These are phyloP conservation scores for Heliosperma pusillum DNA, from an alignment of 148 eudicot genomes.

Conservation along the genomic window DNA sequence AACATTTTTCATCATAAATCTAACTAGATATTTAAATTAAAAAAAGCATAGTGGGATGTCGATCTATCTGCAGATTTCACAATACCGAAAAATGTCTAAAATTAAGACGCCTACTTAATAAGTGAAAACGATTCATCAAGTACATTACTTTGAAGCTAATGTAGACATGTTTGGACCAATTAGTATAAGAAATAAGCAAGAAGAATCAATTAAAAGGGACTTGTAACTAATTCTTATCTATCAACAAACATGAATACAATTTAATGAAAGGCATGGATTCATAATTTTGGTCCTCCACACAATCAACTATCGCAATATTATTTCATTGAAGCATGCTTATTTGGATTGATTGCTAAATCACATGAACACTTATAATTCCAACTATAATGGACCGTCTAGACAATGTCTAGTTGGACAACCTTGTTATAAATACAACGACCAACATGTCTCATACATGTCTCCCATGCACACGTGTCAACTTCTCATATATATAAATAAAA, in stretches of 20 bases:
- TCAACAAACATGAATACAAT: not conserved
- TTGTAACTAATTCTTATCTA: not conserved
- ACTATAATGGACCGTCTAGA: conserved; percentile 10
- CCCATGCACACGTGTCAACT: conserved; percentile 20
- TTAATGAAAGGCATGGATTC: not conserved
- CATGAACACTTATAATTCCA: conserved; percentile 3
- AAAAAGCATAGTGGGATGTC: too few relatives aligned
- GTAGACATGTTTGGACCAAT: too few relatives aligned
- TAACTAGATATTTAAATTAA: too few relatives aligned
- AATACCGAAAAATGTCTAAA: too few relatives aligned
- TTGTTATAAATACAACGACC: conserved; percentile 12
- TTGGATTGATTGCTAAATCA: conserved; percentile 24
- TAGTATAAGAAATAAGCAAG: not conserved
- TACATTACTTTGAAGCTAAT: too few relatives aligned
- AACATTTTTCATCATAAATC: too few relatives aligned
- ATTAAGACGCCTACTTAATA: too few relatives aligned
- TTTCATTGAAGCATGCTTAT: conserved; percentile 18
- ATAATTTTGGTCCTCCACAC: conserved; percentile 11
- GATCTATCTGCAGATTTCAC: too few relatives aligned
- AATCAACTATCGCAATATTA: conserved; percentile 1
- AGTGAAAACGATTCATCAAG: too few relatives aligned
- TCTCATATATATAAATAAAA: not conserved
- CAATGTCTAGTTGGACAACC: not conserved
- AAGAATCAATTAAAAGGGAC: not conserved
- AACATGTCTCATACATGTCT: conserved; percentile 30